These are phyloP conservation scores for Solanum sejunctum DNA, from an alignment of 257 asterid genomes.

Conservation along the genomic window DNA sequence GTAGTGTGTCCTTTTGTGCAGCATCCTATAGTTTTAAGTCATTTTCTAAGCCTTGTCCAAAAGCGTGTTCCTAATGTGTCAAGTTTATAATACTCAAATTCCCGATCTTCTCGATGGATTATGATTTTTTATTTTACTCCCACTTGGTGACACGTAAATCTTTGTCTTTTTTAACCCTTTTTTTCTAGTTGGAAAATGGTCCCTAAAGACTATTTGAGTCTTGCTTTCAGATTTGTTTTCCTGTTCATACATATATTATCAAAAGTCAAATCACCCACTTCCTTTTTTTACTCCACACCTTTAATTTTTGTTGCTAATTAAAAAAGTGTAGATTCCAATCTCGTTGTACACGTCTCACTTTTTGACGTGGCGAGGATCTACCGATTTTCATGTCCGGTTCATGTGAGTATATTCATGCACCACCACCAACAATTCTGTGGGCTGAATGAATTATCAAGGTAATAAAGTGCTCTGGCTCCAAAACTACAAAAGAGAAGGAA, in stretches of 20 bases:
- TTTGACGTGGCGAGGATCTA: neutral
- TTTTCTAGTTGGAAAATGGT: neutral
- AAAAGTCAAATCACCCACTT: neutral
- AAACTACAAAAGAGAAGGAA: neutral
- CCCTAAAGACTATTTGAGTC: neutral
- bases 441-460: neutral
- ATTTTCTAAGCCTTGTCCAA: neutral
- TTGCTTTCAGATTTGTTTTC: neutral
- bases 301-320: neutral
- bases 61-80: conserved; percentile 3
- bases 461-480: neutral
- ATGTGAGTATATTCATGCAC: neutral
- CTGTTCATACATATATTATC: neutral
- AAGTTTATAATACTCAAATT: neutral
- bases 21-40: conserved; percentile 3
- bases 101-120: neutral
- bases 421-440: neutral
- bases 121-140: neutral
- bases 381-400: neutral
- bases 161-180: conserved; percentile 3
- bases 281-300: neutral
- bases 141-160: conserved; percentile 3
- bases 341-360: neutral
- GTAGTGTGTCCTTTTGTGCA: conserved; percentile 2
- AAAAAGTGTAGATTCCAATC: neutral